Base-by-base conservation (phyloP, 805 yeast species). In the Candida railenensis region DNA sequence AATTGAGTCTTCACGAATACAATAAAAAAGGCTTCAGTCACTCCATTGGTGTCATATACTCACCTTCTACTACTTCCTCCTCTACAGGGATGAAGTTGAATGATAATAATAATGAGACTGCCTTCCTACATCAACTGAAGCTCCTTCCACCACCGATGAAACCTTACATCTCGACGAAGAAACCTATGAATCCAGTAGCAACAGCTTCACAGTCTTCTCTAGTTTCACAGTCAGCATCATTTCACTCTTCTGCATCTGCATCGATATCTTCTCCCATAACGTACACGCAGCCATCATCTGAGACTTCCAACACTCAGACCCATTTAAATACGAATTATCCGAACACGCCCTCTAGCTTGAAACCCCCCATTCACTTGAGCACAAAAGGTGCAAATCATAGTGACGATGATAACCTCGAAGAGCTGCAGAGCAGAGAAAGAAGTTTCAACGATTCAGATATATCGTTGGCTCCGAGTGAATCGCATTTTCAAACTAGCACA, bases 401-500 rank as follows among this genome's bases (percentile, higher is more conserved):
- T n/a, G 34, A 25, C 34, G 20, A 15, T 14, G 19, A 18, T 15
- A 3, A 19, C 20, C 8, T 19, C 12, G 21, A 39, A 4, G 39
- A 36, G 12, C 39, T 36, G 39, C 19, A 15, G 16, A 36, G 39
- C 21, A 18, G 39, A 12, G 39, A 36, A 25, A 25, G 30, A 11
- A 25, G 30, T 16, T 20, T 37, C 8, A 30, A 40, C 22, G 43
- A 40, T 14, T 40, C 43, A 18, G 43, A 40, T 34, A 25, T 37
- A 12, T 52, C 56, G 3, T 33, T 51, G 4, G 49, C 42, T 3
- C 48, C 49, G 20, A 50, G 49, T 14, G 48, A 46, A 4, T 37
- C 37, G n/a, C 46, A 53, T n/a, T 51, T 54, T 41, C 47, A 48
- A 36, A 43, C 52, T 22, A 50, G 16, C 19, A 15, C 34, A 42